Evolutionary conservation across 2,329 filamentous ascomycete species (phyloP), one percentile per base, ranked within the genome.

Genomic region (Calonectria crousiana): DNA sequence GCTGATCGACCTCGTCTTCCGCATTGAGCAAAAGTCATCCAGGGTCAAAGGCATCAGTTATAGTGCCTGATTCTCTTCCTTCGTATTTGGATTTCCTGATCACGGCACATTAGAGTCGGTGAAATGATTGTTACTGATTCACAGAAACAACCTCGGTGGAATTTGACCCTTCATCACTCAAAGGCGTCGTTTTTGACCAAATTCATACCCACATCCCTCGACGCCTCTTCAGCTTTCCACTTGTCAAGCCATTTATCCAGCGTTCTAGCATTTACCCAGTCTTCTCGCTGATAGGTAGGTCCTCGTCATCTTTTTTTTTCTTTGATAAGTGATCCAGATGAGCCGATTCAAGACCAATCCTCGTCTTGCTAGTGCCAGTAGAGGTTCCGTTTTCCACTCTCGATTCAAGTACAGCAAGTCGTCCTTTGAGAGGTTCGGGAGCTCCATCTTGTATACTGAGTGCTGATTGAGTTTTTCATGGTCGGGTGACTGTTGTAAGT

Each of bases 291-390:
- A 26, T 52, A 1, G 11, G 62, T 4, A 38, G 4, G 67, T 66
- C 0, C 10, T 76, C 74, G 0, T 70, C 66, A 0, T 72, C 77
- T 36, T 73, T 38, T 0, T 71, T 77, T 41, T 73, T 36, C 0
- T n/a, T 32, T 14, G 26, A n/a, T 6, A 47, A n/a, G 8, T 28
- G 2, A 6, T 32, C 23, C 20, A 30, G 16, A 6, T n/a, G 34
- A 20, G 9, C 23, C 16, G 34, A 26, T 26, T 38, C 23, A 14
- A 60, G 14, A 20, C 16, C 8, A 28, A 32, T 8, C 30, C 30
- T 47, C 18, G 16, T 30, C 26, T 64, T 64, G 3, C 38, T 20
- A 14, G 16, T n/a, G 41, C 18, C 16, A 5, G 41, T 10, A 6
- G 6, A 20, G 18, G 18, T 44, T 3, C 0, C 0, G 13, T 4